A percentile compares a stretch with the other conserved stretches of the same genome.
Conservation (phyloP, 2,329 filamentous ascomycete genomes). For the Eutypella sp. region DNA sequence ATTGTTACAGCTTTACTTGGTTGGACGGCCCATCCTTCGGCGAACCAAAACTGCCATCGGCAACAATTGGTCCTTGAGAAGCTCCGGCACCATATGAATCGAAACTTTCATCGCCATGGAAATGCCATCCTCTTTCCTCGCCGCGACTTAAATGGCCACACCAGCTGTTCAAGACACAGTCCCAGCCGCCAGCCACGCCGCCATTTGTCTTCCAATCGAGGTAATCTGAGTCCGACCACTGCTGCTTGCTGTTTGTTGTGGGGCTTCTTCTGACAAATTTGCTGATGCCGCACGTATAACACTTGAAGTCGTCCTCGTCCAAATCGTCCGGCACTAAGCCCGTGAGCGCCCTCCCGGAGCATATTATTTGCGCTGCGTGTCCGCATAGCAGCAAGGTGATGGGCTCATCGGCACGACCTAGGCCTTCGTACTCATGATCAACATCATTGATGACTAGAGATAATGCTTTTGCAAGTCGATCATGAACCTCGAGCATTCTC, state of each 20-base stretch:
- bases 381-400: background rate
- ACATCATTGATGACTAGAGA: background rate
- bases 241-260: background rate
- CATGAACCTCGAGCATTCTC: background rate
- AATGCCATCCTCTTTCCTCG: background rate
- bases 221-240: background rate
- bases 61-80: background rate
- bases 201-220: background rate
- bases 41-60: background rate
- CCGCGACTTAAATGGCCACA: background rate
- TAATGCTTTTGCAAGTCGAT: background rate
- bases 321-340: background rate
- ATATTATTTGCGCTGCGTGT: constrained; percentile 1
- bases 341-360: background rate
- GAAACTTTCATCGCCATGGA: constrained; percentile 1
- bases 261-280: background rate
- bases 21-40: background rate
- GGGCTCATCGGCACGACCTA: background rate
- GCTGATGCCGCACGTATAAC: constrained; percentile 1
- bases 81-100: background rate
- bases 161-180: constrained; percentile 2
- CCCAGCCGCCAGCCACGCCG: constrained; percentile 1
- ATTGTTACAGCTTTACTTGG: background rate
- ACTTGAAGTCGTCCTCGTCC: constrained; percentile 1
- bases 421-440: background rate